Conservation (phyloP, 1,284 basidiomycete genomes). For the Boletus sp. region DNA sequence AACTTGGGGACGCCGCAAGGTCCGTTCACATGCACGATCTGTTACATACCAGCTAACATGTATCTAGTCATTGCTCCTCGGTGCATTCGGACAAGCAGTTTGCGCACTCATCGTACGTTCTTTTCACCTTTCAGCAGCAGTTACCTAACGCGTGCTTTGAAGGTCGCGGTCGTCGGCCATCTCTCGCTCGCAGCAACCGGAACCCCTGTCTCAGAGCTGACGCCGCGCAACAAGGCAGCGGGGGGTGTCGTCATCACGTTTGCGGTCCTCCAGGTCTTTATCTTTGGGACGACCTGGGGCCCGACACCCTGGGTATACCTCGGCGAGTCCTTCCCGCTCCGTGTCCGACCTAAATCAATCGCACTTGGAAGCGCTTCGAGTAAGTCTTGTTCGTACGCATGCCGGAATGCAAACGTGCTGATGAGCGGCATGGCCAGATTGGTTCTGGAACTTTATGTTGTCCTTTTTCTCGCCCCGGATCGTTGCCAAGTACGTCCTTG, state of each 20-base stretch:
- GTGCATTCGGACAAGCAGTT: conserved; percentile 62
- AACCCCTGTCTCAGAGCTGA: conserved; percentile 46
- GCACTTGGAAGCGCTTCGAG: conserved; percentile 60
- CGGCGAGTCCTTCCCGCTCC: conserved; percentile 64
- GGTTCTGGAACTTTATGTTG: conserved; percentile 65
- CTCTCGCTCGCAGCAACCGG: conserved; percentile 54
- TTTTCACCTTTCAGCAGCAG: background rate
- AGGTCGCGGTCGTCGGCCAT: conserved; percentile 76
- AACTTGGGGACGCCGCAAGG: conserved; percentile 63
- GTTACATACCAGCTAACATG: conserved; percentile 1
- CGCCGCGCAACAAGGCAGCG: conserved; percentile 48
- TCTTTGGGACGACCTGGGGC: conserved; percentile 61
- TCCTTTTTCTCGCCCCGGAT: conserved; percentile 59
- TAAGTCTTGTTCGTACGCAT: conserved; percentile 28
- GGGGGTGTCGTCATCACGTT: conserved; percentile 60
- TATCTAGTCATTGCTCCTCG: conserved; percentile 63
- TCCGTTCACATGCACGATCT: conserved; percentile 30
- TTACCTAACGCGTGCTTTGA: background rate
- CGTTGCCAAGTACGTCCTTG: conserved; percentile 41
- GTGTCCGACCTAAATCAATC: conserved; percentile 64
- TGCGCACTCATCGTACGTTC: conserved; percentile 63
- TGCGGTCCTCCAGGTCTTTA: conserved; percentile 62
- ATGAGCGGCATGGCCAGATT: conserved; percentile 43
- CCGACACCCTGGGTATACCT: conserved; percentile 64
- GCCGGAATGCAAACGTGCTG: background rate